Evolutionary conservation across 2,329 filamentous ascomycete genomes (phyloP).

Genomic region (Pseudogymnoascus sp.): DNA sequence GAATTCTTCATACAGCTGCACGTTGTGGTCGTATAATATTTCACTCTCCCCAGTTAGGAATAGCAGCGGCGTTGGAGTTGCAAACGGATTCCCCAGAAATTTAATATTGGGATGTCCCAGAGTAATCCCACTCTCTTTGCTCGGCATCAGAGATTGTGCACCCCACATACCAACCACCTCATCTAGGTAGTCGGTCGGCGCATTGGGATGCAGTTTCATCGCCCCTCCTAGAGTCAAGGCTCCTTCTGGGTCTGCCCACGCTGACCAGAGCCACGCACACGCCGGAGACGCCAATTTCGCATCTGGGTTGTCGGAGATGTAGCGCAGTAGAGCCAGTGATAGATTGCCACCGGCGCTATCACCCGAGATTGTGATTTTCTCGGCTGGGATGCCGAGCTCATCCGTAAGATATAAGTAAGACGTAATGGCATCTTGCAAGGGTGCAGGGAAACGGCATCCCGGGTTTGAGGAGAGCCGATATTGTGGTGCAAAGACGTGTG

Average conservation of each 20-base stretch:
- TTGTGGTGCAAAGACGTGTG: constrained; percentile 37
- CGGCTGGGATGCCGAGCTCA: constrained; percentile 31
- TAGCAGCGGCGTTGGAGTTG: constrained; percentile 34
- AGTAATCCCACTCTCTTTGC: constrained; percentile 18
- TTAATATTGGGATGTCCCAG: constrained; percentile 33
- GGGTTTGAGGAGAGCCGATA: constrained; percentile 42
- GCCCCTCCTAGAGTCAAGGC: constrained; percentile 22
- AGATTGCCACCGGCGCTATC: constrained; percentile 45
- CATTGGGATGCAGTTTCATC: constrained; percentile 14
- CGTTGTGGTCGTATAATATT: constrained; percentile 35
- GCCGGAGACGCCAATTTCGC: constrained; percentile 30
- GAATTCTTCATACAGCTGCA: constrained; percentile 33
- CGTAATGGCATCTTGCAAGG: constrained; percentile 42
- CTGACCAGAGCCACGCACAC: constrained; percentile 37
- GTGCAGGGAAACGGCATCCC: constrained; percentile 41
- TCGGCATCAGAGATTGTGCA: constrained; percentile 27
- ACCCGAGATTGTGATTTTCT: constrained; percentile 38
- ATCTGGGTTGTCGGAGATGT: constrained; percentile 34
- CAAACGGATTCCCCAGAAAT: constrained; percentile 33
- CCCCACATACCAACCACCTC: constrained; percentile 38
- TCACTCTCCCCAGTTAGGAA: constrained; percentile 36
- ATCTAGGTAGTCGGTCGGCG: constrained; percentile 36
- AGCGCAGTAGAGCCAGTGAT: constrained; percentile 38
- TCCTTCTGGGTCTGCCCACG: constrained; percentile 34
- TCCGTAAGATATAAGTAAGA: constrained; percentile 38